phyloP scores from a whole-genome alignment of 352 stramenopile genomes.

The Phytophthora multivora region DNA sequence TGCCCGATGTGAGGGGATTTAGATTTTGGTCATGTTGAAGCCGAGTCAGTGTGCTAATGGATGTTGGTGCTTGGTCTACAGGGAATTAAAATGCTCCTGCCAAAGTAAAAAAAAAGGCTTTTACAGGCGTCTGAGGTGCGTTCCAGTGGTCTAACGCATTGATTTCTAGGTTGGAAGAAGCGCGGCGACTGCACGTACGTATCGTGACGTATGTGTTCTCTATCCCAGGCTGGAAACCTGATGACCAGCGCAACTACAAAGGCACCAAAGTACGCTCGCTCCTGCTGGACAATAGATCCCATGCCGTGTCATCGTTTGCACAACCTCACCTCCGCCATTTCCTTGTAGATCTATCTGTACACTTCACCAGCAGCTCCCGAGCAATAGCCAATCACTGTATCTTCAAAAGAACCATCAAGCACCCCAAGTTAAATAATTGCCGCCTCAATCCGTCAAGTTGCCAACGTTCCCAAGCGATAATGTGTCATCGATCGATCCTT shows the following conservation, averaged over 20 bases:
- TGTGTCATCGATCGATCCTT: slow-evolving; percentile 28
- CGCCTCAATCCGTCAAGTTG: background rate
- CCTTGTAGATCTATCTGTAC: slow-evolving; percentile 67
- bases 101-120: slow-evolving; percentile 59
- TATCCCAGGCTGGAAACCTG: slow-evolving; percentile 67
- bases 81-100: slow-evolving; percentile 74
- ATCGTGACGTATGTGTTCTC: slow-evolving; percentile 89
- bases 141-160: background rate
- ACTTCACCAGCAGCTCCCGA: slow-evolving; percentile 24
- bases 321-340: background rate
- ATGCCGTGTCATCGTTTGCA: background rate
- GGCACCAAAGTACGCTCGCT: slow-evolving; percentile 73
- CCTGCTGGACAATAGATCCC: background rate
- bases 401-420: background rate
- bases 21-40: slow-evolving; percentile 17
- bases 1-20: slow-evolving; percentile 55
- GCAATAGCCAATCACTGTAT: slow-evolving; percentile 7
- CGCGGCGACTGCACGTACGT: slow-evolving; percentile 52
- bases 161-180: slow-evolving; percentile 65
- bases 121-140: background rate
- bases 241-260: slow-evolving; percentile 75
- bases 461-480: slow-evolving; percentile 3
- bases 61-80: slow-evolving; percentile 14
- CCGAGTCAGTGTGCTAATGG: slow-evolving; percentile 5
- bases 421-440: slow-evolving; percentile 2